Conservation (phyloP, 2,329 filamentous ascomycete genomes). For the Fusarium nematophilum region DNA sequence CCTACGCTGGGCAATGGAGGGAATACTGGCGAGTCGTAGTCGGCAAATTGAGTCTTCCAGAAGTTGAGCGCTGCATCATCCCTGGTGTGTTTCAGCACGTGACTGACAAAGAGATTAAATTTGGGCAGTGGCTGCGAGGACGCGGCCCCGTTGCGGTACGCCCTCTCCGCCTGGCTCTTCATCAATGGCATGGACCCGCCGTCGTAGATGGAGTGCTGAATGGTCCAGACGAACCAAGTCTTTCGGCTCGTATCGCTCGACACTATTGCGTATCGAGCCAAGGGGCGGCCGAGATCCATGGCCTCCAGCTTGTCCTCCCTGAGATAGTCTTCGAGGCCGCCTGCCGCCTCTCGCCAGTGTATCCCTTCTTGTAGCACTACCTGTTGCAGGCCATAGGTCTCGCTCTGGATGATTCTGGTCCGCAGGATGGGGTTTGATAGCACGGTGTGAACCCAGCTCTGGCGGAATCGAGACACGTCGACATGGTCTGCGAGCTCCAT, state of each 20-base stretch:
- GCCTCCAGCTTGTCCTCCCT: neutral
- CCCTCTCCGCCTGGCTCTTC: neutral
- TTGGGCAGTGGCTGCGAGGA: neutral
- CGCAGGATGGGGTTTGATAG: neutral
- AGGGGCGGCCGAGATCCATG: conserved; percentile 8
- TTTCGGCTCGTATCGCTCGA: neutral
- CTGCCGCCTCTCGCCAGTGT: neutral
- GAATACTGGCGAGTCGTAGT: neutral
- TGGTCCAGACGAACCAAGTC: conserved; percentile 27
- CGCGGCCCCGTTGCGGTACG: neutral
- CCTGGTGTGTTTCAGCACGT: neutral
- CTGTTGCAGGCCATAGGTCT: neutral
- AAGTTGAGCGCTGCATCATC: neutral
- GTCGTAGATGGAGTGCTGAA: conserved; percentile 60
- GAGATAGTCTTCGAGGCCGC: conserved; percentile 2
- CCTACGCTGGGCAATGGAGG: neutral
- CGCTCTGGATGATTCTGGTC: conserved; percentile 13
- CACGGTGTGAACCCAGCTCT: neutral
- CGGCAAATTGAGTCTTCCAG: neutral
- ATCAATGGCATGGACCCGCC: conserved; percentile 60
- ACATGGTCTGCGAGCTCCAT: conserved; percentile 1
- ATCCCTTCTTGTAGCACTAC: conserved; percentile 4
- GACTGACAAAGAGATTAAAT: conserved; percentile 11
- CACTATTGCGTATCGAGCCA: conserved; percentile 5
- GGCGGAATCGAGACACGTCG: neutral